Evolutionary conservation across 371 early-diverging fungal species (phyloP), one percentile per base, ranked within the genome.

Genomic region (Rhizopus sp.): DNA sequence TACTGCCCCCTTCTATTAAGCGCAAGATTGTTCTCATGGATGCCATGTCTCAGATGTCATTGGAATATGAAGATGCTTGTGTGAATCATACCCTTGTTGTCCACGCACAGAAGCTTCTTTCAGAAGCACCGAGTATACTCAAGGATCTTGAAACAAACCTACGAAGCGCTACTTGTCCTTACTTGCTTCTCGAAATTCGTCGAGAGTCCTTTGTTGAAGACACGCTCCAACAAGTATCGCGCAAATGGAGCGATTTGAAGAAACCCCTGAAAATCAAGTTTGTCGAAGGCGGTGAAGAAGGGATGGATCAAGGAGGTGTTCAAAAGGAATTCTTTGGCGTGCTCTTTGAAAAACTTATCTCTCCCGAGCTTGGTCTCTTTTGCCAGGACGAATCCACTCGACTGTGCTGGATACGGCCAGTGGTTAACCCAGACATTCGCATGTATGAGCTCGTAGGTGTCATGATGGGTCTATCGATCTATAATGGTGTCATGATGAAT

Each of bases 241-340:
- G 55, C 6, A 75, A 78, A 40, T 72, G 65, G 72, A 49, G 66
- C 4, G 88, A 88, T 48, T 61, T 90, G 33, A 93, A 95, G 64
- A 90, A 93, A 59, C 89, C 88, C 0, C 73, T 97, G 17, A 87
- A 88, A 39, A 88, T 95, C 50, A 82, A 87, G 63, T 95, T 96
- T 77, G 69, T 90, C 7, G 86, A 83, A 7, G 87, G 91, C 41
- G 94, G 91, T 8, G 97, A 97, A 69, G 89, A 88, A 60, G 86
- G 90, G 73, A 92, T 88, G 55, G 98, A 98, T 72, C 95, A 91
- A 52, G 99, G 99, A 13, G 99, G 99, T 1, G 82, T 99, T 6
- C 90, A 93, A 55, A 96, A 97, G 61, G 99, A 99, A 55, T 97
- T 94, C 88, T 94, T 96, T 69, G 82, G 90, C 58, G 85, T 96